Evolutionary conservation across 2,329 filamentous ascomycete genomes (phyloP).

Genomic region (Pestalotiopsis fici): DNA sequence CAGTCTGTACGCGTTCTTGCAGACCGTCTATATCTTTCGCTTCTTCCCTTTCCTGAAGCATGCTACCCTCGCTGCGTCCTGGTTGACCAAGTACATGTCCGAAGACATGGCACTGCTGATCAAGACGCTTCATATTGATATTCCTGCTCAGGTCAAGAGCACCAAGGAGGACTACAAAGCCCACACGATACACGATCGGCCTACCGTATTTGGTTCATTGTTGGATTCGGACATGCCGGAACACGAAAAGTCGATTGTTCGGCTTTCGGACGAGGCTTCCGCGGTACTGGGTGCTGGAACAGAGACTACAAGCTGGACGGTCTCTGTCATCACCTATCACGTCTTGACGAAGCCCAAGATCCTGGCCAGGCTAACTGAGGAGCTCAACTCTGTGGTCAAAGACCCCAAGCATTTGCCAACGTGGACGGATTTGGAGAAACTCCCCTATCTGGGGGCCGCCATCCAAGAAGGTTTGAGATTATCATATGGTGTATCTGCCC

Average conservation of each 20-base stretch:
- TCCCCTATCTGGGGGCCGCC: slow-evolving; percentile 37
- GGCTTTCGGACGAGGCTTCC: slow-evolving; percentile 19
- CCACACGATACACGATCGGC: slow-evolving; percentile 13
- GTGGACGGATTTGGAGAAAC: slow-evolving; percentile 33
- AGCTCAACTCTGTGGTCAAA: slow-evolving; percentile 25
- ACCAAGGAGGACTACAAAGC: slow-evolving; percentile 14
- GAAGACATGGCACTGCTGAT: slow-evolving; percentile 19
- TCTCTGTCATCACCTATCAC: slow-evolving; percentile 35
- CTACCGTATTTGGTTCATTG: slow-evolving; percentile 22
- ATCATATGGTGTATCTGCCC: slow-evolving; percentile 27
- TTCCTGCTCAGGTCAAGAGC: slow-evolving; percentile 14
- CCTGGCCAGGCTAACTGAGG: slow-evolving; percentile 27
- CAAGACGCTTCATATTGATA: slow-evolving; percentile 15
- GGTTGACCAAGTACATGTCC: slow-evolving; percentile 20
- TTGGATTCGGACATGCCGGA: slow-evolving; percentile 15
- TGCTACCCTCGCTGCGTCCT: slow-evolving; percentile 9
- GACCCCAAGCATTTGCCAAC: slow-evolving; percentile 25
- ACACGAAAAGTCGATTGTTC: slow-evolving; percentile 14
- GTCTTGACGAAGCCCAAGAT: slow-evolving; percentile 33
- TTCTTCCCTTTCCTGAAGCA: slow-evolving; percentile 24
- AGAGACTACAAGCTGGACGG: slow-evolving; percentile 28
- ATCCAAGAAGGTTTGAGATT: slow-evolving; percentile 39
- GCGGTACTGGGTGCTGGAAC: slow-evolving; percentile 29
- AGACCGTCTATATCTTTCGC: slow-evolving; percentile 21
- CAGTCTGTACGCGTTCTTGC: slow-evolving; percentile 17